Conservation (phyloP, 805 yeast species). For the Grigorovia yakushimaensis region DNA sequence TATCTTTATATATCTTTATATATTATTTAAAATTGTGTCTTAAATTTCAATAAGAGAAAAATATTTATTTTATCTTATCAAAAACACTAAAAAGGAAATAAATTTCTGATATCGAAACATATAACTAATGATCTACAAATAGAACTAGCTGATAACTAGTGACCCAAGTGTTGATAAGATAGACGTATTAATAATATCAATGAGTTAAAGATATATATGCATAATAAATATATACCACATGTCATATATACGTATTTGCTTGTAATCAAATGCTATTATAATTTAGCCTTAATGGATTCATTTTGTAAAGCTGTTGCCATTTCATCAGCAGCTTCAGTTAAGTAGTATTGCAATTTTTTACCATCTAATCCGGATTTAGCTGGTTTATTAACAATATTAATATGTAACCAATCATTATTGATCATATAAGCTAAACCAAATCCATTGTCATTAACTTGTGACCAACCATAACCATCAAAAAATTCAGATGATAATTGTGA, state of each 20-base stretch:
- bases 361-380: constrained; percentile 25
- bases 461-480: constrained; percentile 92
- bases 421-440: constrained; percentile 91
- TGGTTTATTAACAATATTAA: constrained; percentile 64
- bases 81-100: background rate
- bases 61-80: no score
- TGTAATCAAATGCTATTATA: constrained; percentile 1
- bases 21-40: background rate
- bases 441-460: constrained; percentile 90
- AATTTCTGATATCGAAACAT: no score
- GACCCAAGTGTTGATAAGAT: no score
- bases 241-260: background rate
- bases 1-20: no score
- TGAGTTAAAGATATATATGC: background rate
- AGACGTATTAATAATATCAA: no score
- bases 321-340: constrained; percentile 74
- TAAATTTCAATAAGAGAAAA: background rate
- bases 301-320: constrained; percentile 49
- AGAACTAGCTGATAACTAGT: no score
- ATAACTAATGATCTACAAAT: no score
- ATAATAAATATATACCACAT: background rate
- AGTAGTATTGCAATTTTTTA: constrained; percentile 48
- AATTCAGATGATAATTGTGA: constrained; percentile 80
- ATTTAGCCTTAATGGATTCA: constrained; percentile 5
- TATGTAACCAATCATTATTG: constrained; percentile 73